Percentiles rank a stretch among this genome's conserved stretches.
phyloP scores from a whole-genome alignment of 495 filamentous ascomycete genomes.

The Stereocaulon alpinum region DNA sequence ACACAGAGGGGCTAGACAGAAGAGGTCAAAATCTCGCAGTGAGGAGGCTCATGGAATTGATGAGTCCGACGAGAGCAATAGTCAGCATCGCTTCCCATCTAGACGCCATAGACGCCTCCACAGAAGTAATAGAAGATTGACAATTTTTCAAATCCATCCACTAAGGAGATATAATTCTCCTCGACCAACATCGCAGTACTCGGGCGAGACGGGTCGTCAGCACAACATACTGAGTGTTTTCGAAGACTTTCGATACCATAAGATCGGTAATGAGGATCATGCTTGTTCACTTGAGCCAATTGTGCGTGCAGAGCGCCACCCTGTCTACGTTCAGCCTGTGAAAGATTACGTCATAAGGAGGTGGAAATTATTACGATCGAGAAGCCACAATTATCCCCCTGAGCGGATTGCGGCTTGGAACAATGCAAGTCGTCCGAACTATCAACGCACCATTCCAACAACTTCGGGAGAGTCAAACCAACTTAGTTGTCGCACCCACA shows the following conservation, averaged over 20 bases:
- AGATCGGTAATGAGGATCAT: neutral
- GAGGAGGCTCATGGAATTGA: neutral
- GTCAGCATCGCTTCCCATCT: neutral
- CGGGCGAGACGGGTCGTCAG: neutral
- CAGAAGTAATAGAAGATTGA: neutral
- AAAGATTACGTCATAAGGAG: neutral
- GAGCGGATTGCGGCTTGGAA: neutral
- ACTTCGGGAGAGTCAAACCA: conserved; percentile 1
- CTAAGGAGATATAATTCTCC: neutral
- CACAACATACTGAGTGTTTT: neutral
- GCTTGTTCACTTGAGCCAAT: neutral
- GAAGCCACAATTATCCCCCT: neutral
- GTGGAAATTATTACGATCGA: neutral
- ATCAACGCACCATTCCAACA: neutral
- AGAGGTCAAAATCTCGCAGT: neutral
- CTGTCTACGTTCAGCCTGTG: conserved; percentile 1
- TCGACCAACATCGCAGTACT: neutral
- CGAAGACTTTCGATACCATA: neutral
- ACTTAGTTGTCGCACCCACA: neutral
- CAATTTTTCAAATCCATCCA: neutral
- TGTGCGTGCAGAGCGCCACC: neutral
- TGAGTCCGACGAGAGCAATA: neutral
- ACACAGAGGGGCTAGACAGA: neutral
- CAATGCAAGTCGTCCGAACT: neutral
- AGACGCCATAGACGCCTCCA: neutral